phyloP scores from a whole-genome alignment of 2,329 filamentous ascomycete genomes.

The Colletotrichum costaricense region DNA sequence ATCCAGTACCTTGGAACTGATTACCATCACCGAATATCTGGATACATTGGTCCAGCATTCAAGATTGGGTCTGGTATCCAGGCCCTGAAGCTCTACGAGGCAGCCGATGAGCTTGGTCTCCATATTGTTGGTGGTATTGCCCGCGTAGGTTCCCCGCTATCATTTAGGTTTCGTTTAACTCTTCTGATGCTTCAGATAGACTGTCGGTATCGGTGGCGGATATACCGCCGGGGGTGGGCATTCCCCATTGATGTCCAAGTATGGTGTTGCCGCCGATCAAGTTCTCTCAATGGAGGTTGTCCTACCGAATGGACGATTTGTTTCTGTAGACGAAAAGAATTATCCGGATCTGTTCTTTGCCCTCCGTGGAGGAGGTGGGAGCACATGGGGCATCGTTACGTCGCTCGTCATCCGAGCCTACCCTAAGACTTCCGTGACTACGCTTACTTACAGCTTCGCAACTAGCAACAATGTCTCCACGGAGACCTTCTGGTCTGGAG shows the following conservation, averaged over 20 bases:
- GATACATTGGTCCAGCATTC: conserved; percentile 39
- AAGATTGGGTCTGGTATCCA: conserved; percentile 44
- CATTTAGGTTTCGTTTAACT: no score
- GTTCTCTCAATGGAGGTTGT: conserved; percentile 48
- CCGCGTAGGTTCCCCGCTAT: conserved; percentile 52
- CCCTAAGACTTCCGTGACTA: conserved; percentile 47
- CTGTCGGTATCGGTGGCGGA: conserved; percentile 44
- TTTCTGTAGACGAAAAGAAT: conserved; percentile 46
- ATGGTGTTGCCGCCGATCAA: conserved; percentile 49
- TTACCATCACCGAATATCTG: conserved; percentile 42
- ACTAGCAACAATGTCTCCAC: conserved; percentile 41
- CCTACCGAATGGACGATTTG: conserved; percentile 45
- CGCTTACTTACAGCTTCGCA: conserved; percentile 41
- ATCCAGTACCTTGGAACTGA: conserved; percentile 4
- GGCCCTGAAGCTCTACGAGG: conserved; percentile 40
- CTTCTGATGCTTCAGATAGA: conserved; percentile 39
- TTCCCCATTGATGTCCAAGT: conserved; percentile 44
- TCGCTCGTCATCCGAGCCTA: conserved; percentile 55
- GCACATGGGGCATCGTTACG: conserved; percentile 56
- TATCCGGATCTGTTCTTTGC: conserved; percentile 61
- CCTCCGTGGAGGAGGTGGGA: conserved; percentile 59
- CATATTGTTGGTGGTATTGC: conserved; percentile 43
- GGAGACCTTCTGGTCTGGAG: conserved; percentile 46
- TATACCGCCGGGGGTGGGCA: conserved; percentile 48
- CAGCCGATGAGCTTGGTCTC: conserved; percentile 36